phyloP scores from a whole-genome alignment of 208 protist genomes.

The Entamoeba histolytica region DNA sequence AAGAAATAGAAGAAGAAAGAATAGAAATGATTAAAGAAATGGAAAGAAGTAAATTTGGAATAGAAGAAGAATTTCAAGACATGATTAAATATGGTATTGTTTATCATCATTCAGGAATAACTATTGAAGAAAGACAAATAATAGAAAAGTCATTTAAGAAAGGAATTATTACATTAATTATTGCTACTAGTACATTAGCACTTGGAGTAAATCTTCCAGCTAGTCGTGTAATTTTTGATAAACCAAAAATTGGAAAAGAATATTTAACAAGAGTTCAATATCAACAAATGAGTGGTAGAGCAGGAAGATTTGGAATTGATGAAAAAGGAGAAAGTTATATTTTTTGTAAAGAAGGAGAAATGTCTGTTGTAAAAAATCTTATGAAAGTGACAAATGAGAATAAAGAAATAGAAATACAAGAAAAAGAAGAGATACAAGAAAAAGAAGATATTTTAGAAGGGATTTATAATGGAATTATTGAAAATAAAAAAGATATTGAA shows the following conservation, averaged over 20 bases:
- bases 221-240: not conserved
- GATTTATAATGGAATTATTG: not conserved
- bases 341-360: not conserved
- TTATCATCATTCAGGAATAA: not conserved
- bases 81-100: not conserved
- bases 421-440: not conserved
- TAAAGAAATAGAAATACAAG: not conserved
- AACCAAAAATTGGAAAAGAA: not conserved
- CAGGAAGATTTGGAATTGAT: not conserved
- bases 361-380: not conserved
- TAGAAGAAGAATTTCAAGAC: not conserved
- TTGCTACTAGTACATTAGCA: constrained; percentile 14
- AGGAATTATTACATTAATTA: constrained; percentile 3
- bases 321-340: not conserved
- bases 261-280: not conserved
- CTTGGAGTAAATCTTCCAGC: constrained; percentile 2
- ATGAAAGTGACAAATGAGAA: not conserved
- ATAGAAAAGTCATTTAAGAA: constrained; percentile 8
- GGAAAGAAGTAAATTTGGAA: not conserved
- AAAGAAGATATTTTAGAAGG: not conserved
- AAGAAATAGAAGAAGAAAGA: not conserved
- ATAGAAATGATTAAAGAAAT: not conserved
- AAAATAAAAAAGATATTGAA: not conserved
- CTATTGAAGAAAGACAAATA: not conserved
- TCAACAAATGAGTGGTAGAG: not conserved